Base-by-base conservation (phyloP, 129 eudicot genomes). In the Flaveria trinervia region DNA sequence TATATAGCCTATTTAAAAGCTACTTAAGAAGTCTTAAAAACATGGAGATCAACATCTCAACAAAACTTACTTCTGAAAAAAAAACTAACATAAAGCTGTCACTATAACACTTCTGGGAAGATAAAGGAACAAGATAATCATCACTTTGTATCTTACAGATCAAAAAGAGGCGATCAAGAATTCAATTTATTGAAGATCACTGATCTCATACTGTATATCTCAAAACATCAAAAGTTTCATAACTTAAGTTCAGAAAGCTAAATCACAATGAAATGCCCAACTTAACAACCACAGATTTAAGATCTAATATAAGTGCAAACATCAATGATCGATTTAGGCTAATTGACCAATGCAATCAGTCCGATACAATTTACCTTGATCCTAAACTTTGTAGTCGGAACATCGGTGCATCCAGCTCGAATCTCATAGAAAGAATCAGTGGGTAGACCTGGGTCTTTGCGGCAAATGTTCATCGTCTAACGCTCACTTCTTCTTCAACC, bases 331-430 rank as follows among this genome's bases (percentile, higher is more conserved):
- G 52, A 55, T 45, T 67, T 33, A 66, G 16, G 16, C 20, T 51
- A 22, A 44, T 61, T 13, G 60, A 65, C 39, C 25, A 48, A 28
- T 56, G 20, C 56, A 39, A 68, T 26, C 25, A 65, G 28, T 49
- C 28, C 49, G 8, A 11, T 8, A 23, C 15, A 30, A 66, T 39
- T n/a, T 3, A 93, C 99, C 99, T 86, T 92, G 87, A 94, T 91
- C 74, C 86, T 86, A 76, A 89, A 94, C 82, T 91, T 94, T 87
- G 92, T 89, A 79, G 86, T 55, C 1, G 92, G 96, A 81, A 88
- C 92, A 91, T 90, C 94, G n/a, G 89, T 84, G 70, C 91, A 87
- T 57, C 89, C 99, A 67, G 97, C 85, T 51, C 97, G 86, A 71
- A 94, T 86, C 80, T 91, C 81, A 65, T 94, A 94, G 68, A 81